Base-by-base conservation (phyloP, 139 green algal genomes). In the Ettlia oleoabundans region DNA sequence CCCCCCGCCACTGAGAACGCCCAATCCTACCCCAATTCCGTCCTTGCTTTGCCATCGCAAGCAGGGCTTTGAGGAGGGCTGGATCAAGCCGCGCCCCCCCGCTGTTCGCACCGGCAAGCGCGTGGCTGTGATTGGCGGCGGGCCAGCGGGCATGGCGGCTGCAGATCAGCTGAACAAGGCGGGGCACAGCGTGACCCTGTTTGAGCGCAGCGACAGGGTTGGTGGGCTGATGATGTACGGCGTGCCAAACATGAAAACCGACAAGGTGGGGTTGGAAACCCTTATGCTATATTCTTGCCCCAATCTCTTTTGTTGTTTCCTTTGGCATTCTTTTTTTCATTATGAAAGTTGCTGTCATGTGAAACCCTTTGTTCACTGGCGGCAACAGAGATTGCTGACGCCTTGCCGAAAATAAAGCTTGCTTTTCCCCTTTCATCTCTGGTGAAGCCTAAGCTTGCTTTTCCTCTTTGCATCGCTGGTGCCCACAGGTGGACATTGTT, bases 181-280 rank as follows among this genome's bases (percentile, higher is more conserved):
- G 84, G 94, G 94, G 19, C 94, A 98, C 82, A 88, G 86, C 65
- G 93, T 93, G 51, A 98, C 95, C 0, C 95, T 99, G 73, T 99
- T 96, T 73, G 96, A 99, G 92, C 92, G 96, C 35, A 80, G 93
- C 4, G 96, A 99, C 86, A 92, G 96, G 78, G 88, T 96, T 1
- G 96, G 96, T 38, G 96, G 96, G 26, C 91, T 99, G 52, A 99
- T 99, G 96, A 99, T 99, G 96, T 91, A 89, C 67, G 85, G 93
- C 66, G 96, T 99, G 73, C 96, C 96, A 83, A 99, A 99, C 92
- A 99, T 99, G 96, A 99, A 99, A 90, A 95, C 93, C 2, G 96
- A 97, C 90, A 99, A 99, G 91, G 67, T 83, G 35, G 66, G 64
- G n/a, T n/a, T n/a, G n/a, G n/a, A n/a, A n/a, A n/a, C n/a, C n/a